Percentiles rank a stretch among this genome's conserved stretches.
Conservation (phyloP, 331 rosid genomes). For the Malus hybrid region DNA sequence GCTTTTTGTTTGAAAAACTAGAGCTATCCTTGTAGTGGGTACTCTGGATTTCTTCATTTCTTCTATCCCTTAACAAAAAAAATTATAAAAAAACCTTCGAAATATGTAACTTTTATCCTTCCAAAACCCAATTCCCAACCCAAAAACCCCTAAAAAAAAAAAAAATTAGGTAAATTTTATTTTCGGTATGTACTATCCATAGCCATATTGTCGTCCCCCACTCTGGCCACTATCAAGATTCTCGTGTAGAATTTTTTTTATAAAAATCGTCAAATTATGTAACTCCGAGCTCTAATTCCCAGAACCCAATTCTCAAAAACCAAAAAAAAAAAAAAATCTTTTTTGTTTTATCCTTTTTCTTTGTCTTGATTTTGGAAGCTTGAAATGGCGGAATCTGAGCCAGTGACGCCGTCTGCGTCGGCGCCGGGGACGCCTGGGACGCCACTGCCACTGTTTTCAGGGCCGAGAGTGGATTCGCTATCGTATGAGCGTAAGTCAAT, state of each 20-base stretch:
- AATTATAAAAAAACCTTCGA: constrained; percentile 27
- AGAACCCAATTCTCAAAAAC: neutral
- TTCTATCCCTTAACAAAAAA: constrained; percentile 22
- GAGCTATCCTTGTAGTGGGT: neutral
- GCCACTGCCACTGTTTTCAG: constrained; percentile 67
- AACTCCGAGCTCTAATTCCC: constrained; percentile 13
- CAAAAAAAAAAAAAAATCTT: neutral
- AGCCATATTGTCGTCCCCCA: neutral
- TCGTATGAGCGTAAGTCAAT: constrained; percentile 61
- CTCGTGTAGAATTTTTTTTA: constrained; percentile 15
- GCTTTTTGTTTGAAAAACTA: neutral
- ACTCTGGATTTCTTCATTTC: constrained; percentile 18
- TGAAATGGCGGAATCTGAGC: constrained; percentile 53
- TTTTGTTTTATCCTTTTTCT: neutral
- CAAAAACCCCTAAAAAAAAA: neutral
- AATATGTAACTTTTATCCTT: constrained; percentile 24
- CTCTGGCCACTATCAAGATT: constrained; percentile 11
- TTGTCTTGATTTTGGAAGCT: neutral
- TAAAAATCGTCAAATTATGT: constrained; percentile 51
- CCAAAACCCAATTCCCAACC: neutral
- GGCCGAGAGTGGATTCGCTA: constrained; percentile 61
- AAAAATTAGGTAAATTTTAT: neutral
- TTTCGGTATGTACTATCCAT: neutral
- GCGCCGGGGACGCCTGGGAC: constrained; percentile 86
- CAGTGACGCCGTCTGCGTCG: constrained; percentile 52